Evolutionary conservation across 371 early-diverging fungal species (phyloP).

Genomic region (Syncephalis plumigaleata): DNA sequence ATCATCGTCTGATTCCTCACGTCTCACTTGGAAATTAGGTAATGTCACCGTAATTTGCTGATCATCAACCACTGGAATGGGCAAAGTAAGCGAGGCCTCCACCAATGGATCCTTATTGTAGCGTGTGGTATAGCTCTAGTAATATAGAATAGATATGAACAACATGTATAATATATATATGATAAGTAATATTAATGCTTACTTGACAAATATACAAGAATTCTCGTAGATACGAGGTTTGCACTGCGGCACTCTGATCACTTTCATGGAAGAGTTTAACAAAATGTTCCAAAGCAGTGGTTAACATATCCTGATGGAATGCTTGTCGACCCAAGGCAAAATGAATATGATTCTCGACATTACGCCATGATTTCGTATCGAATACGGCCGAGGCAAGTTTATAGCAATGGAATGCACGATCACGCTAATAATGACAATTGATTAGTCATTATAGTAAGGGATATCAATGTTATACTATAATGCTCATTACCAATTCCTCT

Average conservation of each 20-base stretch:
- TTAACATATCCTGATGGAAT: conserved; percentile 33
- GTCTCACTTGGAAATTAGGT: conserved; percentile 17
- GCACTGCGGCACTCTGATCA: conserved; percentile 44
- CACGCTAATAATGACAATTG: conserved; percentile 19
- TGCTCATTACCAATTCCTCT: conserved; percentile 28
- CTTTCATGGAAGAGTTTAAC: conserved; percentile 41
- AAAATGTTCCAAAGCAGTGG: conserved; percentile 38
- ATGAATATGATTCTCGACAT: conserved; percentile 71
- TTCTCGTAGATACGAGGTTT: conserved; percentile 52
- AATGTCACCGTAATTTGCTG: conserved; percentile 22
- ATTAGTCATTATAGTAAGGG: neutral
- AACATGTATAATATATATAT: neutral
- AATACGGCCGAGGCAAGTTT: conserved; percentile 35
- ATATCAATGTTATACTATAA: neutral
- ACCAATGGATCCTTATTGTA: conserved; percentile 16
- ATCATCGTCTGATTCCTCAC: no score
- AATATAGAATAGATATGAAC: no score
- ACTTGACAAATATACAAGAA: conserved; percentile 61
- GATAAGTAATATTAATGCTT: conserved; percentile 1
- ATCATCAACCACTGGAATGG: conserved; percentile 27
- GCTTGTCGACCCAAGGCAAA: conserved; percentile 70
- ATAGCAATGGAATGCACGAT: conserved; percentile 64
- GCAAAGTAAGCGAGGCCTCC: conserved; percentile 12
- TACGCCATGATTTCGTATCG: conserved; percentile 48
- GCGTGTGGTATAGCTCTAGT: no score